Conservation (phyloP, 345 rosid genomes). For the Camelina sativa region DNA sequence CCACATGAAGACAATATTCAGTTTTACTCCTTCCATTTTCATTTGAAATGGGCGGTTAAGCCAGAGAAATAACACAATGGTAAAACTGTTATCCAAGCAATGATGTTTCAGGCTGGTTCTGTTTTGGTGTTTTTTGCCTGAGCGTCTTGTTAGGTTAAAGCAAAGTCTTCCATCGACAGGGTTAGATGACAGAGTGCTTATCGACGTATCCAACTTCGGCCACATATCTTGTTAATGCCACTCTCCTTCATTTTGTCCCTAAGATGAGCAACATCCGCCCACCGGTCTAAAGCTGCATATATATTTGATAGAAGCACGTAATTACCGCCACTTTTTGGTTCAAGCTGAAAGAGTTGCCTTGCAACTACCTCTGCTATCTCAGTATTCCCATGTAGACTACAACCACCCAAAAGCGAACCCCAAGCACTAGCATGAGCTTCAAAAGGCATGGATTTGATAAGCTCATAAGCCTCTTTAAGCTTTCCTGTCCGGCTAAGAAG, state of each 20-base stretch:
- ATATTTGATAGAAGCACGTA: conserved; percentile 76
- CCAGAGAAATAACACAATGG: neutral
- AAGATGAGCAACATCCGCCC: conserved; percentile 62
- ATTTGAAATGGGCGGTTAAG: neutral
- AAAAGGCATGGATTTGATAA: conserved; percentile 59
- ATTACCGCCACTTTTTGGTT: conserved; percentile 62
- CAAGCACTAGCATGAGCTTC: conserved; percentile 66
- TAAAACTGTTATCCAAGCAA: neutral
- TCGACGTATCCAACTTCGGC: conserved; percentile 55
- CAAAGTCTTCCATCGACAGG: neutral
- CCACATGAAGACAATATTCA: conserved; percentile 2
- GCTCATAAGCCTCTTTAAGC: conserved; percentile 58
- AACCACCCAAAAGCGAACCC: conserved; percentile 75
- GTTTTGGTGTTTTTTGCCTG: neutral
- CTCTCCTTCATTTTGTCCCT: conserved; percentile 67
- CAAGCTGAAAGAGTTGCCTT: conserved; percentile 56
- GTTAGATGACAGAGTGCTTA: conserved; percentile 14
- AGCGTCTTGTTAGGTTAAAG: conserved; percentile 16
- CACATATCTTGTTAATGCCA: conserved; percentile 62
- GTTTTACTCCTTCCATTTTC: neutral
- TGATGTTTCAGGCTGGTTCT: conserved; percentile 1
- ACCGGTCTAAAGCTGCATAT: conserved; percentile 66
- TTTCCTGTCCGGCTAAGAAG: conserved; percentile 68
- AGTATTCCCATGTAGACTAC: conserved; percentile 55
- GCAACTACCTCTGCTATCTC: conserved; percentile 66